Evolutionary conservation across 176 grass and related monocot species (phyloP).

Genomic region (Oryza officinalis): DNA sequence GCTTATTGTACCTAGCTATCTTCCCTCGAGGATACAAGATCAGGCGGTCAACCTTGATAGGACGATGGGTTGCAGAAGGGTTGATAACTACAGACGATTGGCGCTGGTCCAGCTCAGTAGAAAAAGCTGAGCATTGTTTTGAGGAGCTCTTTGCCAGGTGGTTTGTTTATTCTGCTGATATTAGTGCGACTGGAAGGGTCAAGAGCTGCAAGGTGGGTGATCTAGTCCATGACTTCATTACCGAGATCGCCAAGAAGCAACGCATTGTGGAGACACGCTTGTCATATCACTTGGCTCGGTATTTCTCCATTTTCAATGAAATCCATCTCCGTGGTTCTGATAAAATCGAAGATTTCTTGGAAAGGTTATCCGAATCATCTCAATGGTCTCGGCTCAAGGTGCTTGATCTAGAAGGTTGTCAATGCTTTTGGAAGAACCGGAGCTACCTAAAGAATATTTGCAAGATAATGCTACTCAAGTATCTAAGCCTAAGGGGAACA

Average conservation of each 20-base stretch:
- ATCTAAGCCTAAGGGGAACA: not conserved
- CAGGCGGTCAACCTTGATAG: no score
- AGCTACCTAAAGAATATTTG: conserved; percentile 7
- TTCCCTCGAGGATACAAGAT: no score
- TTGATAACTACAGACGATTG: no score
- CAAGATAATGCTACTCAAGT: conserved; percentile 21
- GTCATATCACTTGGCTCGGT: conserved; percentile 10
- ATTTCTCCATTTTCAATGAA: conserved; percentile 35
- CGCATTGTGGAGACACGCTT: conserved; percentile 4
- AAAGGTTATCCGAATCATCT: not conserved
- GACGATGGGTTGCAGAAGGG: no score
- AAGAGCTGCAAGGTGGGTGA: conserved; percentile 9
- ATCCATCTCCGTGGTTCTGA: not conserved
- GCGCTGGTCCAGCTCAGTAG: not conserved
- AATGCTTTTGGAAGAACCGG: not conserved
- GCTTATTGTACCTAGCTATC: no score
- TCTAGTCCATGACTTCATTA: conserved; percentile 27
- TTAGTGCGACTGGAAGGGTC: not conserved
- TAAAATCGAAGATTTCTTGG: not conserved
- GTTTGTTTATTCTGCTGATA: not conserved
- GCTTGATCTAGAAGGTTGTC: conserved; percentile 30
- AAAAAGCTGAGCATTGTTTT: not conserved
- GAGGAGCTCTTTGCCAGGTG: not conserved
- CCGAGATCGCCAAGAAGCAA: not conserved
- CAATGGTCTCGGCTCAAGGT: conserved; percentile 24